phyloP scores from a whole-genome alignment of 306 rosid genomes.

The Phaseolus lunatus region DNA sequence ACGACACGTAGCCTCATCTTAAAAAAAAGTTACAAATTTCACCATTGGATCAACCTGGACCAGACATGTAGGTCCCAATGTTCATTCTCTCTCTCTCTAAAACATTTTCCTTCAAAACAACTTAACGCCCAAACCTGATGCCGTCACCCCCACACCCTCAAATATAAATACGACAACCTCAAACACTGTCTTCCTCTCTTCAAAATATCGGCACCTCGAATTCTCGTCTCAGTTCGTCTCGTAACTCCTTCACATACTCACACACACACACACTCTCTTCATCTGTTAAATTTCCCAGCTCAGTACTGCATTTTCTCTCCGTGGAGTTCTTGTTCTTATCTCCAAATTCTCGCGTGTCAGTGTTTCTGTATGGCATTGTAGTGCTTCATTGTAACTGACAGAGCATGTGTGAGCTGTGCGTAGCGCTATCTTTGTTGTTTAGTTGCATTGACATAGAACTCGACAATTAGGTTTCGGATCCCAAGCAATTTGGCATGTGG shows the following conservation, averaged over 20 bases:
- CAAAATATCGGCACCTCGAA: neutral
- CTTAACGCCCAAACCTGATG: conserved; percentile 35
- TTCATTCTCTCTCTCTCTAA: neutral
- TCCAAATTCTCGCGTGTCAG: neutral
- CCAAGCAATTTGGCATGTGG: conserved; percentile 13
- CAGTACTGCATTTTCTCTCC: conserved; percentile 2
- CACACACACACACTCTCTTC: neutral
- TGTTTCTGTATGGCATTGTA: neutral
- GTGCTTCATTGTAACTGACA: neutral
- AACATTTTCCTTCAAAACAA: conserved; percentile 50
- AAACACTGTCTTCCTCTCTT: conserved; percentile 21
- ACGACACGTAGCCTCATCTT: conserved; percentile 49
- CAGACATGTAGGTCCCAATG: conserved; percentile 57
- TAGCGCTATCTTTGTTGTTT: neutral
- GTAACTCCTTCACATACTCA: no score
- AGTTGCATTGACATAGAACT: conserved; percentile 1
- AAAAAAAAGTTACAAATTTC: conserved; percentile 7
- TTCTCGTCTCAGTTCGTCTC: neutral
- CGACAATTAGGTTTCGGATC: conserved; percentile 3
- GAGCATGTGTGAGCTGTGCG: conserved; percentile 10
- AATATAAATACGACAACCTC: conserved; percentile 59
- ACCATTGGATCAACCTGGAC: conserved; percentile 44
- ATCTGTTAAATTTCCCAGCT: neutral
- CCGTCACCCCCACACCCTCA: conserved; percentile 41
- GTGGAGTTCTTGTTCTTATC: neutral